Evolutionary conservation across 331 rosid genomes (phyloP), one percentile per base, ranked within the genome.

Genomic region (Spiraea crenata): DNA sequence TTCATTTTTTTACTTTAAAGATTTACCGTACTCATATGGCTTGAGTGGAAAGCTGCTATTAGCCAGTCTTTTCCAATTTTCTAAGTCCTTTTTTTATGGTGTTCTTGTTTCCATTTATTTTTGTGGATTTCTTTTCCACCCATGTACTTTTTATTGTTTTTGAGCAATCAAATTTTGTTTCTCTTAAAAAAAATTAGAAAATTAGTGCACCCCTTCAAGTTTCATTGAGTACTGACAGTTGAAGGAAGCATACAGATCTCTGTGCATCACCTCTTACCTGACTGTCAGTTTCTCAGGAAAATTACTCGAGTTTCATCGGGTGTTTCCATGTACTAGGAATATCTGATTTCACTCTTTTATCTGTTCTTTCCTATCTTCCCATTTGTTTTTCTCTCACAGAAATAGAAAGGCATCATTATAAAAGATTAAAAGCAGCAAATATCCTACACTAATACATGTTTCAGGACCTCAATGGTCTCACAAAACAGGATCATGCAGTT

Each of bases 381-480:
- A n/a, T 40, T 25, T 12, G 7, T 20, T 12, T 70, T 44, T 25
- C 55, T 14, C 17, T 45, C 19, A 37, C 19, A 15, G 14, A 11
- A 15, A 15, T n/a, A 66, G 48, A 58, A 34, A 31, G 16, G 48
- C 8, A 37, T 47, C 16, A 57, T 59, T 44, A 70, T 5, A 57
- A 57, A 16, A 44, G 39, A n/a, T 25, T 25, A 25, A 2, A 25
- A 25, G 31, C 31, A 25, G 31, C 31, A 25, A 25, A 25, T 25
- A 2, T 25, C 20, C 38, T 7, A 20, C 15, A 56, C 14, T 31
- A 59, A 47, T 47, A 59, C 41, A 60, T 45, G 54, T 37, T 61
- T 14, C n/a, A 72, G 44, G 31, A 51, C 76, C 20, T 14, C 68
- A 62, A 51, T 41, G 40, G 54, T 25, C 40, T 60, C 12, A 9